Evolutionary conservation across 23 red algal genomes (phyloP).

Genomic region (Gracilariopsis chorda): DNA sequence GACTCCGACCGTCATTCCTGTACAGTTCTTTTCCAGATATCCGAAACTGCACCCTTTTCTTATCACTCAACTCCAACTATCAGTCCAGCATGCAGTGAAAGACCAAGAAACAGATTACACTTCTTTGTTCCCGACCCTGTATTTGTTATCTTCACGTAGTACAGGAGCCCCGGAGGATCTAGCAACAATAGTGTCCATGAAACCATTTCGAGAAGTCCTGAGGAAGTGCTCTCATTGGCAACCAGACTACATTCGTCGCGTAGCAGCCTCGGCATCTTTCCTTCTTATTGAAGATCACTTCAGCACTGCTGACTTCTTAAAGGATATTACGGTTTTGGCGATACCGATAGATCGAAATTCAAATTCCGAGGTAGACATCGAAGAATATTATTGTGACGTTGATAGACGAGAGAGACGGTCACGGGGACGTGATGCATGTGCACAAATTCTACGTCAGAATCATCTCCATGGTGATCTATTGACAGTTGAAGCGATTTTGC

Average conservation of each 20-base stretch:
- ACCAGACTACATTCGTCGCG: conserved; percentile 49
- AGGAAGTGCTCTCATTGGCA: conserved; percentile 31
- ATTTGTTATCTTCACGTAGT: conserved; percentile 37
- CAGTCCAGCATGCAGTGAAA: conserved; percentile 18
- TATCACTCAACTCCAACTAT: neutral
- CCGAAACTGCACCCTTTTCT: conserved; percentile 59
- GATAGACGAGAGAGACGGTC: neutral
- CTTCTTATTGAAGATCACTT: conserved; percentile 32
- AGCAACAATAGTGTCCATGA: conserved; percentile 25
- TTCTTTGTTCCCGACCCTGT: conserved; percentile 33
- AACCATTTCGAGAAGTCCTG: conserved; percentile 28
- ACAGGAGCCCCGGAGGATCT: conserved; percentile 35
- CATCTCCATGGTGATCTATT: conserved; percentile 45
- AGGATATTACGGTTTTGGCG: neutral
- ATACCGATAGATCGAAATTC: neutral
- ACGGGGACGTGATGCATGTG: neutral
- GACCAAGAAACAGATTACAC: conserved; percentile 3
- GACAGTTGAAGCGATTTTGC: conserved; percentile 27
- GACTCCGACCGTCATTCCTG: neutral
- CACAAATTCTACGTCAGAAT: conserved; percentile 18
- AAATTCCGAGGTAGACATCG: neutral
- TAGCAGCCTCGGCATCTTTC: conserved; percentile 43
- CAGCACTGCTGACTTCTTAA: neutral
- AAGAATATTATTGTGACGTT: neutral
- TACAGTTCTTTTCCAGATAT: conserved; percentile 60